A percentile compares a stretch with the other conserved stretches of the same genome.
phyloP scores from a whole-genome alignment of 2,329 filamentous ascomycete genomes.

The Nectriaceae sp. region DNA sequence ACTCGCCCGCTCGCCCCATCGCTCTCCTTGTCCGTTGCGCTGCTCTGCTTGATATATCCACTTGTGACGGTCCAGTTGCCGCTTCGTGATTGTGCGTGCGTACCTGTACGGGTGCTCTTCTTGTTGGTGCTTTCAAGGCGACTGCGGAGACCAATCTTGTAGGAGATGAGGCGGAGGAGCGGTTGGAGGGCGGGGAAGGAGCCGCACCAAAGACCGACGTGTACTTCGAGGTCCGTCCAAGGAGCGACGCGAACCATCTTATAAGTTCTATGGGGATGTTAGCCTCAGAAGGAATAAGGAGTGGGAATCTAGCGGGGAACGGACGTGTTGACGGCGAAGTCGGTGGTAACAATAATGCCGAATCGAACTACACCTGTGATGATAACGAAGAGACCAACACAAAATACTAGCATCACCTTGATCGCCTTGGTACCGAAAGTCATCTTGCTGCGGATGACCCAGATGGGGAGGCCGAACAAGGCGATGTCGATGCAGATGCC shows the following conservation, averaged over 20 bases:
- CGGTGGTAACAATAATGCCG: slow-evolving; percentile 34
- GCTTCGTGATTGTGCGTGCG: slow-evolving; percentile 6
- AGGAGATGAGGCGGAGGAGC: slow-evolving; percentile 33
- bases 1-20: slow-evolving; percentile 6
- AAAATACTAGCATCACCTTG: slow-evolving; percentile 39
- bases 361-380: slow-evolving; percentile 41
- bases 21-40: slow-evolving; percentile 2
- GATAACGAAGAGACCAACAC: slow-evolving; percentile 39
- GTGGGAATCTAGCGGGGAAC: too few relatives aligned
- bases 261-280: slow-evolving; percentile 32
- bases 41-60: slow-evolving; percentile 14
- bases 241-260: slow-evolving; percentile 37
- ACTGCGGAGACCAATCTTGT: slow-evolving; percentile 12
- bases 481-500: slow-evolving; percentile 37
- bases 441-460: slow-evolving; percentile 39
- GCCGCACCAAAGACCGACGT: slow-evolving; percentile 45
- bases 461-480: slow-evolving; percentile 38
- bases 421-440: slow-evolving; percentile 34
- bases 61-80: slow-evolving; percentile 15
- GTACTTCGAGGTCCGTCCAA: slow-evolving; percentile 44
- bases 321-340: slow-evolving; percentile 33
- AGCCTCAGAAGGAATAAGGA: not conserved
- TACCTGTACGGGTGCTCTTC: slow-evolving; percentile 20
- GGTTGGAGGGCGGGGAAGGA: slow-evolving; percentile 44
- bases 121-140: slow-evolving; percentile 17